Base-by-base conservation (phyloP, 2,329 filamentous ascomycete species). In the Phyllosticta ampelicida region DNA sequence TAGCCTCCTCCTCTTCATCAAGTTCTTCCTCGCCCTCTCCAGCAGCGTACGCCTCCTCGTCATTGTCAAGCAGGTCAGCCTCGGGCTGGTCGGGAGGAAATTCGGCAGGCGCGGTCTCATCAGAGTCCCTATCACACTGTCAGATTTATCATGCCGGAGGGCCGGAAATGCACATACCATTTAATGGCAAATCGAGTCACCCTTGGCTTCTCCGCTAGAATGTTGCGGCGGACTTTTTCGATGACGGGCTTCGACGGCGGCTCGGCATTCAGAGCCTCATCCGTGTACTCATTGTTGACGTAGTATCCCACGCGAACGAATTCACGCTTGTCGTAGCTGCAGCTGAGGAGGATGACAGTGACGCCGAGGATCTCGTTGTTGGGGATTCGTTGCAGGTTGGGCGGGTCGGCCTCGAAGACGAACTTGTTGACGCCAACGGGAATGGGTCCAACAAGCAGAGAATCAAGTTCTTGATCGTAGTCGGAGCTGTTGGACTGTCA, bases 221-320 rank as follows among this genome's bases (percentile, higher is more conserved):
- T 89, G 70, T 95, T 96, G 66, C 95, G 86, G 64, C 84, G 84
- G 63, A 99, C 90, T 68, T 90, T 89, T 71, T 99, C 95, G 63
- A 97, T 86, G 65, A 95, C 81, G 48, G 91, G 91, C 78, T 96
- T 96, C 60, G 90, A 81, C 6, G 94, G 94, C 9, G 94, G 94
- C 66, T 97, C 91, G 53, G 86, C 85, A 66, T 84, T 87, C 62
- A 99, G 81, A 72, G 95, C 89, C 67, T 95, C 90, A 23, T 88
- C 87, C 66, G 95, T 90, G 73, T 99, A 99, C 74, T 99, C 95
- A 68, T 99, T 99, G 80, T 97, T 99, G 68, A 99, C 94, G 66
- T 99, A 99, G 82, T 99, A 99, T 62, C 94, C 94, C 49, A 99
- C 92, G 64, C 94, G 90, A 48, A 99, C 90, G 68, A 99, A 99